Percentiles rank a stretch among this genome's conserved stretches.
These are phyloP conservation scores for Chaetomiaceae sp. DNA, from an alignment of 2,329 filamentous ascomycete species.

Conservation along the genomic window DNA sequence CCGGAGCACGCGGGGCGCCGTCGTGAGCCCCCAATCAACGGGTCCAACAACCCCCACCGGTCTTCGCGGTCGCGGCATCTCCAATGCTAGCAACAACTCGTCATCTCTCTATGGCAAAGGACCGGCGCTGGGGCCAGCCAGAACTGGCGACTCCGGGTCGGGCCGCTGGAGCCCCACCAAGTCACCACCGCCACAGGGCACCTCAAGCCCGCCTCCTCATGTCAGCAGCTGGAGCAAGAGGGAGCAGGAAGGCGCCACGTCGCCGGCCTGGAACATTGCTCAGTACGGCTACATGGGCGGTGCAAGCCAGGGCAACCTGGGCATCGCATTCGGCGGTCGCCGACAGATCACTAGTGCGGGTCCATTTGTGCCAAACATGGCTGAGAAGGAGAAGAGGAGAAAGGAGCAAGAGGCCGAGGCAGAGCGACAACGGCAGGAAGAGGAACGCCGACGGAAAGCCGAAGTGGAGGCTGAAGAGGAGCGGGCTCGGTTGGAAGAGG, in stretches of 20 bases:
- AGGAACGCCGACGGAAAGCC: slow-evolving; percentile 43
- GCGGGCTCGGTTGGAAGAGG: slow-evolving; percentile 57
- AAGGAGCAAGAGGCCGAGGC: slow-evolving; percentile 55
- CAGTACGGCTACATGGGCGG: slow-evolving; percentile 99
- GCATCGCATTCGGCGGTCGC: slow-evolving; percentile 84
- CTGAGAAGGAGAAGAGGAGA: slow-evolving; percentile 73
- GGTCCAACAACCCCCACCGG: slow-evolving; percentile 51
- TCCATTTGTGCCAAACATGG: slow-evolving; percentile 73
- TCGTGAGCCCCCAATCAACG: slow-evolving; percentile 63
- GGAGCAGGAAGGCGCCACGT: slow-evolving; percentile 72
- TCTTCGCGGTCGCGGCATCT: slow-evolving; percentile 45
- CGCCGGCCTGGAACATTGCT: slow-evolving; percentile 95
- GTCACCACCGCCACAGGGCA: slow-evolving; percentile 51
- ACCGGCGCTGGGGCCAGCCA: slow-evolving; percentile 42
- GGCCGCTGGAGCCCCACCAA: slow-evolving; percentile 61
- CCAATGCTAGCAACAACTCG: slow-evolving; percentile 53
- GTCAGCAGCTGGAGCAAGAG: slow-evolving; percentile 90
- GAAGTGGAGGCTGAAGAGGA: slow-evolving; percentile 57
- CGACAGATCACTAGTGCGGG: slow-evolving; percentile 85
- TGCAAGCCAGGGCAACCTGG: slow-evolving; percentile 91
- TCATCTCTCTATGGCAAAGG: slow-evolving; percentile 47
- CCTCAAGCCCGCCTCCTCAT: slow-evolving; percentile 47
- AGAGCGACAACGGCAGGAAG: slow-evolving; percentile 55
- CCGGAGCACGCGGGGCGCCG: slow-evolving; percentile 52
- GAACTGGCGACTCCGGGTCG: slow-evolving; percentile 50